phyloP scores from a whole-genome alignment of 495 filamentous ascomycete genomes.

The Xylaria palmicola region DNA sequence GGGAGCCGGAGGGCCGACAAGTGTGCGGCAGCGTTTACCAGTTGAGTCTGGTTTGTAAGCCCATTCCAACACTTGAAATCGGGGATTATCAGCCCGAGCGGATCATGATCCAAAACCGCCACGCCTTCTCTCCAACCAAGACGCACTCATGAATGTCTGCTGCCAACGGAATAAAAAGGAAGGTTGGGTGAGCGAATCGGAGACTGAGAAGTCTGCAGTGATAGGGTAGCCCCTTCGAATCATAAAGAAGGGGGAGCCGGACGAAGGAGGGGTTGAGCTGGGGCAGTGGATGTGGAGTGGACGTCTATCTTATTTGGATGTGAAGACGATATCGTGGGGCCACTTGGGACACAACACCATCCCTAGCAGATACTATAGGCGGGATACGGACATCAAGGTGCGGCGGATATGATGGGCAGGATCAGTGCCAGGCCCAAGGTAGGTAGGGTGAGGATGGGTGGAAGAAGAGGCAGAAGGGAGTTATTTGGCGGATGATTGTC shows the following conservation, averaged over 20 bases:
- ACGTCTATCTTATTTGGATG: slow-evolving; percentile 34
- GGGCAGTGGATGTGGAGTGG: slow-evolving; percentile 37
- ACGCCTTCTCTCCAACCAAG: slow-evolving; percentile 11
- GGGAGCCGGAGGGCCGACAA: slow-evolving; percentile 24
- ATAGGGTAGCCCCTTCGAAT: slow-evolving; percentile 28
- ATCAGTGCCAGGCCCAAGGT: slow-evolving; percentile 16
- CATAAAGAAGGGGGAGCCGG: slow-evolving; percentile 28
- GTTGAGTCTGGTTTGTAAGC: slow-evolving; percentile 10
- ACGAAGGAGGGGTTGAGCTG: slow-evolving; percentile 33
- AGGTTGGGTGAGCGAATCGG: slow-evolving; percentile 18
- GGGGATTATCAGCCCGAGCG: slow-evolving; percentile 13
- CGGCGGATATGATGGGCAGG: slow-evolving; percentile 26
- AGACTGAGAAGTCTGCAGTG: slow-evolving; percentile 30
- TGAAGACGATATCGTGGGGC: slow-evolving; percentile 36
- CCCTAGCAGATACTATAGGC: slow-evolving; percentile 8
- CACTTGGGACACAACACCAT: slow-evolving; percentile 27
- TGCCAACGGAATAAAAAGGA: slow-evolving; percentile 13
- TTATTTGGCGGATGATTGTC: slow-evolving; percentile 18
- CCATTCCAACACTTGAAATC: slow-evolving; percentile 18
- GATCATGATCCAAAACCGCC: slow-evolving; percentile 16
- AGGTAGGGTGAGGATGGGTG: slow-evolving; percentile 29
- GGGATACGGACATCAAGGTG: slow-evolving; percentile 12
- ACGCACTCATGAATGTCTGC: slow-evolving; percentile 13
- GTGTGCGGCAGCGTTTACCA: slow-evolving; percentile 12
- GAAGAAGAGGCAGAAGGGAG: slow-evolving; percentile 28